Base-by-base conservation (phyloP, 169 alveolate genomes). In the Plasmodium coatneyi region DNA sequence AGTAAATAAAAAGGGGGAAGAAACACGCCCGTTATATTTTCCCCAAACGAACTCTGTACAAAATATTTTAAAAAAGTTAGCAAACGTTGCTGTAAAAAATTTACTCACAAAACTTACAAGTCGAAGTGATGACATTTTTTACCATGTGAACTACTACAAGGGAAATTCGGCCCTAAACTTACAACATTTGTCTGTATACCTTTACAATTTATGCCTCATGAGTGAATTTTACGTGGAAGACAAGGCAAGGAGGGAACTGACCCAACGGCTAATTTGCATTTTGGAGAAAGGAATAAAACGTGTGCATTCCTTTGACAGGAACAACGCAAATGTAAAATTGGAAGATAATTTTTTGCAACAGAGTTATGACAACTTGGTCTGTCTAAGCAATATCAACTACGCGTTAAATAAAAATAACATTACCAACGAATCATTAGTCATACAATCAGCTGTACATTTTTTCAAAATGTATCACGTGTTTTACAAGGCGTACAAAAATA, bases 301-400 rank as follows among this genome's bases (percentile, higher is more conserved):
- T 60, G 71, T 60, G 28, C 56, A 66, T n/a, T n/a, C 36, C 46
- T 79, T 78, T 89, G 82, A 79, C 72, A n/a, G 49, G 19, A 79
- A 89, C 14, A 32, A 10, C n/a, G 71, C 71, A 28, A 36, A 79
- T 89, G 28, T 79, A 60, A 52, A 84, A 74, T 25, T 25, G 7
- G 71, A 25, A 14, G 89, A 89, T 46, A 71, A 30, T 34, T 34
- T 16, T 79, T 56, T 89, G 36, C 90, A 89, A 56, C 80, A 79
- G 46, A 46, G 52, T 54, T 84, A 84, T 84, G 89, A 89, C 32
- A 41, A 56, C 49, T 39, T 89, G 49, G 89, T 89, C 1, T 89
- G 90, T 41, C 81, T 89, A 79, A 79, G 94, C 72, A 89, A 89
- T 79, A 89, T 89, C 19, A 89, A 89, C 72, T 89, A 89, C 81